Percentiles rank a stretch among this genome's conserved stretches.
These are phyloP conservation scores for Hevea brasiliensis DNA, from an alignment of 345 rosid species.

Conservation along the genomic window DNA sequence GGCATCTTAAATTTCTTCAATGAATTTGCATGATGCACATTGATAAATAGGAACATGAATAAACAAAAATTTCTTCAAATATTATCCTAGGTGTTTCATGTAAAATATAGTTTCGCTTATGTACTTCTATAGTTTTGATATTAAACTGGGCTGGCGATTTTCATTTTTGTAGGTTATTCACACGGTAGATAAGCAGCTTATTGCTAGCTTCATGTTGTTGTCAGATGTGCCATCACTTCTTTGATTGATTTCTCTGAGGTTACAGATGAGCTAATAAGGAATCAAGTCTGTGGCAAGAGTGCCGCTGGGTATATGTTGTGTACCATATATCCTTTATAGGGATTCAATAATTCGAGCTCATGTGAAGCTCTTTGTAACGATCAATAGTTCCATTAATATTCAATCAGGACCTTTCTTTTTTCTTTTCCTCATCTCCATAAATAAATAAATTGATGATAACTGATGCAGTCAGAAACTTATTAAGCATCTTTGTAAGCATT, in stretches of 20 bases:
- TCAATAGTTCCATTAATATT: background rate
- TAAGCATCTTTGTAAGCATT: background rate
- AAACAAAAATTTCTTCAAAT: background rate
- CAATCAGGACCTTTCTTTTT: background rate
- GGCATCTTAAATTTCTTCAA: conserved; percentile 1
- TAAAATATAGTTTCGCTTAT: background rate
- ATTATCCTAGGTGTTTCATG: background rate
- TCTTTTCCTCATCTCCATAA: too few species aligned
- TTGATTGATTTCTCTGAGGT: too few species aligned
- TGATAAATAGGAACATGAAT: background rate
- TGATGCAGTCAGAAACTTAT: too few species aligned
- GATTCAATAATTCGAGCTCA: conserved; percentile 9
- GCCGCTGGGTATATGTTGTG: background rate
- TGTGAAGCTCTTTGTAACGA: conserved; percentile 14
- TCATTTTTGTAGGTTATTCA: conserved; percentile 26
- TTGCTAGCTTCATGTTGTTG: conserved; percentile 5
- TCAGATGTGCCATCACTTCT: conserved; percentile 12
- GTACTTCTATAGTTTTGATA: background rate
- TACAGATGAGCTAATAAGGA: conserved; percentile 11
- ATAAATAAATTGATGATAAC: too few species aligned
- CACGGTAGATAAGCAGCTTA: conserved; percentile 8
- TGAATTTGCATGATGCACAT: background rate
- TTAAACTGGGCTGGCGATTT: background rate
- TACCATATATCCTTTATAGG: background rate
- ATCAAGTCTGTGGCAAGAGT: background rate